Base-by-base conservation (phyloP, 805 yeast genomes). In the Kodamaea kakaduensis region DNA sequence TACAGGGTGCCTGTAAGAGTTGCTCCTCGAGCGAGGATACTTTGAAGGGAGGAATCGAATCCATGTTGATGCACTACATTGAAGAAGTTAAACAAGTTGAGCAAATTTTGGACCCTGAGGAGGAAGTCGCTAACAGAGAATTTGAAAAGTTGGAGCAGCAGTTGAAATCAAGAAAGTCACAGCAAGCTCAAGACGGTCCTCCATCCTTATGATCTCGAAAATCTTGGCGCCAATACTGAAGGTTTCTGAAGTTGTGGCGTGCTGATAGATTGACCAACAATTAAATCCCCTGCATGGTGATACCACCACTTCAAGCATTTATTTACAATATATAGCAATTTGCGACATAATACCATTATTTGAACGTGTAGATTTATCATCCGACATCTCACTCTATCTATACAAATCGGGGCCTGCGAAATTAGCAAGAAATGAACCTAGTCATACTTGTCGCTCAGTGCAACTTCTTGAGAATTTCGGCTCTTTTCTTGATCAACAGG, bases 61-160 rank as follows among this genome's bases (percentile, higher is more conserved):
- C 89, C n/a, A 93, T 93, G 99, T 70, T 93, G 54, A 87, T 78
- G 67, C 96, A 90, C 61, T 93, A 93, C 56, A 90, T 94, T 24
- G 98, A 94, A 54, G 98, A 93, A 54, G 97, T 93, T 20, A 74
- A 77, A 37, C 84, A 83, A 28, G 97, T 93, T 14, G 79, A 81
- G 51, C 96, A 88, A 58, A 79, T 86, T n/a, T 64, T 83, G 34
- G 95, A 86, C 45, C 73, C 73, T 8, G 73, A 67, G 44, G 90
- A 84, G 32, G 90, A 81, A 57, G 72, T 87, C 25, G 90, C 95
- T 1, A 57, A 85, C 32, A 74, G 77, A 43, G 95, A 88, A 59
- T 87, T 86, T 58, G 90, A 85, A 51, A 84, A 85, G 59, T 71
- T 88, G 35, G 97, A 88, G 56, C 69, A 73, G 43, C 58, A 51